Evolutionary conservation across 257 asterid genomes (phyloP), one percentile per base, ranked within the genome.

Genomic region (Lavandula angustifolia): DNA sequence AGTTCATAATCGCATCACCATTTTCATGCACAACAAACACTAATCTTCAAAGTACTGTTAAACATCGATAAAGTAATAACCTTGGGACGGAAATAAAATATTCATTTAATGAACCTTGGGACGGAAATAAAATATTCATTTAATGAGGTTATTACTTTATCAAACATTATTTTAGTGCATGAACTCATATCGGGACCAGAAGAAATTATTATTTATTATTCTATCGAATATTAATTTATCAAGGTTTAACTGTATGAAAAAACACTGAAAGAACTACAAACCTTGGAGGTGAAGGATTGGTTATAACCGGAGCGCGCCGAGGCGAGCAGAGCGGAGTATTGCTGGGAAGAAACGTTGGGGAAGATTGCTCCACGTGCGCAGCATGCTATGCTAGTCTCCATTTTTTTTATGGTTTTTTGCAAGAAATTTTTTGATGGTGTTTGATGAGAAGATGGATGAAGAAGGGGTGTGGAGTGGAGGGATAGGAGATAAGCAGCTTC

Each of bases 381-480:
- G 68, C 95, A 79, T 51, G 96, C 82, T 44, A 92, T 75, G 11
- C 89, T 71, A 54, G 89, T 84, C 81, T 89, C 96, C 98, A 88
- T 89, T 51, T 41, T 10, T 53, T n/a, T n/a, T n/a, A n/a, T n/a
- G n/a, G n/a, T n/a, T n/a, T n/a, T n/a, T n/a, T n/a, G 35, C 48
- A 53, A 37, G 41, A 37, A 37, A 51, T 58, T 5, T 8, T 16
- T 32, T 22, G 27, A 56, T 4, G 34, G 0, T 57, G 31, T 37
- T 33, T 63, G 70, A 69, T 54, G 31, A 34, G 47, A 16, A 57
- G 18, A 0, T 22, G 27, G 27, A 22, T 22, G 33, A 66, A 34
- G 42, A 54, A 41, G 61, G 35, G 18, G 7, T 2, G 46, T 9
- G 71, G 63, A 64, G 32, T 42, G 7, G 29, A 13, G 69, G 65